phyloP scores from a whole-genome alignment of 257 asterid genomes.

The Nemophila menziesii region DNA sequence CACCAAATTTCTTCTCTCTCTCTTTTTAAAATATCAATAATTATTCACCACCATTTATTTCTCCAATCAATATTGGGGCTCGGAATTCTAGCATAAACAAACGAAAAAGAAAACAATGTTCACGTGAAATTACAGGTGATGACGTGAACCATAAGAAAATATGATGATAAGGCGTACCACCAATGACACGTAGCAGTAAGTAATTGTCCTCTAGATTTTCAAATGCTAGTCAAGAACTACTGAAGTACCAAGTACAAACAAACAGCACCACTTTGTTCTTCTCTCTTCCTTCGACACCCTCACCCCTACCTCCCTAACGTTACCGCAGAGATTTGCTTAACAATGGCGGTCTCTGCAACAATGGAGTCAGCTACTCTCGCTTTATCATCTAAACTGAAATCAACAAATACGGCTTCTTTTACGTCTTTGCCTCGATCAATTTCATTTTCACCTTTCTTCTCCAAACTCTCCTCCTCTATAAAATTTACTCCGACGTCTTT shows the following conservation, averaged over 20 bases:
- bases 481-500: constrained; percentile 6
- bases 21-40: too few species aligned
- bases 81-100: neutral
- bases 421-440: constrained; percentile 11
- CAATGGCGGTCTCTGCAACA: neutral
- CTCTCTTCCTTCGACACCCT: too few species aligned
- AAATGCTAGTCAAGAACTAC: too few species aligned
- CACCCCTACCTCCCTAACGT: too few species aligned
- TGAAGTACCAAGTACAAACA: neutral
- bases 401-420: neutral
- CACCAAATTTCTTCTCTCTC: too few species aligned
- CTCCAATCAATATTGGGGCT: neutral
- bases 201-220: neutral
- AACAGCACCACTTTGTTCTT: too few species aligned
- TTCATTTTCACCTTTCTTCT: constrained; percentile 22
- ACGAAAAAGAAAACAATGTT: too few species aligned
- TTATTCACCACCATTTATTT: too few species aligned
- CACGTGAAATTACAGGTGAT: neutral
- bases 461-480: constrained; percentile 20
- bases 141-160: neutral
- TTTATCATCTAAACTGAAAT: neutral
- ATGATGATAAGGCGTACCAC: neutral
- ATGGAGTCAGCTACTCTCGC: neutral
- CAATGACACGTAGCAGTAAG: neutral
- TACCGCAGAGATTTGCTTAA: too few species aligned